Evolutionary conservation across 192 early-diverging fungal genomes (phyloP), one percentile per base, ranked within the genome.

Genomic region (Dispira simplex): DNA sequence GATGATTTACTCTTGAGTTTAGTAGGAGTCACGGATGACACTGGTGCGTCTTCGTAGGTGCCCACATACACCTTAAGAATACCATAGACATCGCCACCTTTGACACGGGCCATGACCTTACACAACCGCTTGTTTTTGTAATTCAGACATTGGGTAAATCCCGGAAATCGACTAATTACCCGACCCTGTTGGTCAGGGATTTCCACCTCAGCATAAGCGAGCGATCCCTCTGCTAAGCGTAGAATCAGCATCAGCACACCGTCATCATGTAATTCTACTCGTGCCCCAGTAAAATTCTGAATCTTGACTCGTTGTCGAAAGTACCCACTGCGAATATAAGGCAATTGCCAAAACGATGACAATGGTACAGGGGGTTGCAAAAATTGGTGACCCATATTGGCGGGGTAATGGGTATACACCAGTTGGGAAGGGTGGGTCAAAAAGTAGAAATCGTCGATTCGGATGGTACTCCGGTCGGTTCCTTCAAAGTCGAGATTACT

Each of bases 131-230:
- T 68, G 68, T 73, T 70, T 46, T 68, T 65, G 49, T 78, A 73
- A 70, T 75, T 71, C 67, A 78, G 70, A 66, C 76, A 78, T 63
- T 78, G 76, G 0, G 76, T 73, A 1, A 78, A 66, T 57, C 75
- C 67, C 39, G 76, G 73, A 64, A 75, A 71, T 6, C 73, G 70
- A 3, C 71, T 70, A 11, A 75, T 68, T 18, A 75, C 75, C 44
- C 73, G 71, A 8, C 58, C 58, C 26, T 75, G 75, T 21, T 71
- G 66, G 16, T 78, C 76, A 45, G 73, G 73, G 43, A 78, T 60
- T 65, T 78, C 76, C 23, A 78, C 70, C 59, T 78, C 76, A n/a
- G 76, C 76, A 70, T 73, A 75, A 46, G 73, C 76, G 0, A 69
- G 55, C 57, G 73, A 52, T n/a, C 68, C 62, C 48, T 67, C 65